Conservation (phyloP, 2,329 filamentous ascomycete species). For the Arthrobotrys sinensis region DNA sequence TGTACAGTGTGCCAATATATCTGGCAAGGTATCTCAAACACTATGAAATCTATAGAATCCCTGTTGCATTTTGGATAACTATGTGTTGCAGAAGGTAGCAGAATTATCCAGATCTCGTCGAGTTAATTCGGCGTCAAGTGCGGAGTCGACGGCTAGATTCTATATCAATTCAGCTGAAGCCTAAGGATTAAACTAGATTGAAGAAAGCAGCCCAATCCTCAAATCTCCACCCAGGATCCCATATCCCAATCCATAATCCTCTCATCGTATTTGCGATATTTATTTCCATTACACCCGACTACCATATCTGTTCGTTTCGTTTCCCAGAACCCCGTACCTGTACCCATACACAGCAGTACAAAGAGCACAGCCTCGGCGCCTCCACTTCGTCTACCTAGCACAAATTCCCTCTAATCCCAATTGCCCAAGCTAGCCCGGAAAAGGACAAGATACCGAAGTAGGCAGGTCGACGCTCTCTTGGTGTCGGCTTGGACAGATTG, state of each 20-base stretch:
- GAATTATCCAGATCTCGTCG: not conserved
- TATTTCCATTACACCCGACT: not conserved
- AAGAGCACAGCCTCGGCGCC: not conserved
- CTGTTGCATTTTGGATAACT: slow-evolving; percentile 3
- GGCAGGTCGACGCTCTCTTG: slow-evolving; percentile 18
- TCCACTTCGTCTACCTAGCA: slow-evolving; percentile 5
- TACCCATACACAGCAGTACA: not conserved
- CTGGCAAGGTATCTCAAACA: too few relatives aligned
- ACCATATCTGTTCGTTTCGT: not conserved
- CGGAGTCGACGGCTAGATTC: too few relatives aligned
- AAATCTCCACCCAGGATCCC: slow-evolving; percentile 3
- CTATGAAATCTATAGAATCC: too few relatives aligned
- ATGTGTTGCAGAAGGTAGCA: not conserved
- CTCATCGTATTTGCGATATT: not conserved
- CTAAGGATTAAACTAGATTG: not conserved
- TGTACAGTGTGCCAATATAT: too few relatives aligned
- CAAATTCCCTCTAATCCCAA: slow-evolving; percentile 8
- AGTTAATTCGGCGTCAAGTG: too few relatives aligned
- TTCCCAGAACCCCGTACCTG: not conserved
- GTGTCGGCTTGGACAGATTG: slow-evolving; percentile 19
- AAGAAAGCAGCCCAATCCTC: not conserved
- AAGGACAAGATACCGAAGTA: slow-evolving; percentile 15
- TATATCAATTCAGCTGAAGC: not conserved
- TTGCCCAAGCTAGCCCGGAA: not conserved
- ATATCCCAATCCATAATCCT: slow-evolving; percentile 2